A percentile compares a stretch with the other conserved stretches of the same genome.
Conservation (phyloP, 208 protist genomes). For the Acanthamoeba castellanii region DNA sequence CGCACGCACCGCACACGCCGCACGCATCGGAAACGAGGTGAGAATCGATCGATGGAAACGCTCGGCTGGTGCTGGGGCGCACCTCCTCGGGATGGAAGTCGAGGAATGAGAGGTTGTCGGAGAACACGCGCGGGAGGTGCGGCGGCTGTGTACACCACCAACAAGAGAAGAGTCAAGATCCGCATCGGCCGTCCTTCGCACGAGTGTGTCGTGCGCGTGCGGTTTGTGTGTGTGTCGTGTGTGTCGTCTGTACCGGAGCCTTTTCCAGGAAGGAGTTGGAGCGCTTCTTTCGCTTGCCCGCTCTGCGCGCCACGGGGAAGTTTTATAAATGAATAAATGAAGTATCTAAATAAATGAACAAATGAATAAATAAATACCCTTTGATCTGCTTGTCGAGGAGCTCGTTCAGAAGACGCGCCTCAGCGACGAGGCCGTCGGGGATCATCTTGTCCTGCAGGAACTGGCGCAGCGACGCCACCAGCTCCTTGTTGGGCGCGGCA, state of each 20-base stretch:
- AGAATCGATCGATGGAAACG: no score
- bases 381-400: slow-evolving; percentile 41
- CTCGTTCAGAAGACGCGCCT: background rate
- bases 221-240: no score
- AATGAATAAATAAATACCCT: background rate
- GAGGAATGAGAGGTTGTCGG: background rate
- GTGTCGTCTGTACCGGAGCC: background rate
- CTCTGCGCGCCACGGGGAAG: background rate
- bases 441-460: slow-evolving; percentile 37
- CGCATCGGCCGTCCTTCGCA: no score
- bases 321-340: no score
- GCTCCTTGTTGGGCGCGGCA: background rate
- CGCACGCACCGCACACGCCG: no score
- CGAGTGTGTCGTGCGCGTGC: no score
- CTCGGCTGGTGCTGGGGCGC: background rate
- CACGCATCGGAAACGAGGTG: no score
- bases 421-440: slow-evolving; percentile 6
- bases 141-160: background rate
- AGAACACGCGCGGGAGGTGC: background rate
- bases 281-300: background rate
- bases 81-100: slow-evolving; percentile 71
- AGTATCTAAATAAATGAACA: no score
- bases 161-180: no score
- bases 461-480: background rate
- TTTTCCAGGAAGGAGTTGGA: slow-evolving; percentile 26